Base-by-base conservation (phyloP, 805 yeast genomes). In the Pichia manshurica region DNA sequence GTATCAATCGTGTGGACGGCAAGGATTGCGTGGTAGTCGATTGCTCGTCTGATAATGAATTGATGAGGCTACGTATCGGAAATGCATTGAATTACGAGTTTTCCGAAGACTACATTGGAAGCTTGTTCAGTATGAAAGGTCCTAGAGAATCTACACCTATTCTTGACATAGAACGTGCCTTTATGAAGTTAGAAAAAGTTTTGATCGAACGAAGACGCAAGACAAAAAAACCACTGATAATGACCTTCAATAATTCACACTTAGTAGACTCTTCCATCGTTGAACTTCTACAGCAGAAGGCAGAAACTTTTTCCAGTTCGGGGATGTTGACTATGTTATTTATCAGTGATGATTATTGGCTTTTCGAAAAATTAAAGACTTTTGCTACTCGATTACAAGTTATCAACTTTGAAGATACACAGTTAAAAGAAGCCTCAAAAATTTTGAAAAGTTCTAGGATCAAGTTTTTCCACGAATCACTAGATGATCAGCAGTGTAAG, bases 311-410 rank as follows among this genome's bases (percentile, higher is more conserved):
- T 36, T 75, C 88, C 51, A 91, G 91, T 1, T 75, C 89, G 0
- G 86, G 87, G 0, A 67, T 84, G 48, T 79, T 78, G 17, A 70
- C 74, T 0, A 77, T 85, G 65, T 70, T 86, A 12, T 85, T 86
- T 69, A 84, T 84, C 56, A 78, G 86, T 51, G 95, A 86, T 62
- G 95, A 87, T 57, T 87, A 87, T 64, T 87, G 95, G 95, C 74
- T 87, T 1, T 87, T 84, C 61, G 93, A 86, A 56, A 77, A 88
- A 47, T 68, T 87, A 53, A 83, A 82, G 56, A 73, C 73, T 46
- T 67, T 83, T 17, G 87, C 89, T 0, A 87, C 95, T 0, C 71
- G 91, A 31, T 64, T 87, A 39, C 93, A 87, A 46, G 79, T 85
- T 20, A 68, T 87, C 45, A 80, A 83, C 50, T 82, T 86, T 33